phyloP scores from a whole-genome alignment of 805 yeast species.

The Suhomyces prunicola region DNA sequence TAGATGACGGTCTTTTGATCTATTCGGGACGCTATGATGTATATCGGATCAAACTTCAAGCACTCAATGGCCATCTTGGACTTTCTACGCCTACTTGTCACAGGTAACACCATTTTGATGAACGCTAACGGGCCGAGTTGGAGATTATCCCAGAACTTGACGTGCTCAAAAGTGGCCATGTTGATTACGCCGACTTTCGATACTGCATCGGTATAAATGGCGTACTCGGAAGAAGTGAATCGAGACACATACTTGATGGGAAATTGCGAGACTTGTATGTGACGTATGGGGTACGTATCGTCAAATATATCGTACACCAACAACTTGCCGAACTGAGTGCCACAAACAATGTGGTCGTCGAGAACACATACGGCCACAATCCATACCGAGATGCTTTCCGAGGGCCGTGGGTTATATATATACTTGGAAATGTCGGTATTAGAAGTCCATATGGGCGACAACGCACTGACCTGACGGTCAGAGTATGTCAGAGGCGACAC shows the following conservation, averaged over 20 bases:
- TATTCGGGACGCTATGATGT: conserved; percentile 19
- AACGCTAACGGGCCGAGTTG: conserved; percentile 20
- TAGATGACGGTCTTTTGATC: conserved; percentile 21
- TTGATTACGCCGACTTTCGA: conserved; percentile 29
- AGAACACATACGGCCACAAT: conserved; percentile 19
- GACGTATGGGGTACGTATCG: conserved; percentile 13
- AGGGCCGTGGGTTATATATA: conserved; percentile 9
- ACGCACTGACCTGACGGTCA: conserved; percentile 9
- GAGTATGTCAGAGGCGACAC: neutral
- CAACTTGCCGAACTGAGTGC: conserved; percentile 31
- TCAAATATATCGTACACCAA: conserved; percentile 16
- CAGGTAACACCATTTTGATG: conserved; percentile 13
- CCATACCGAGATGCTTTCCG: conserved; percentile 18
- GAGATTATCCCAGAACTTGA: conserved; percentile 18
- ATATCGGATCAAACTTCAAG: conserved; percentile 22
- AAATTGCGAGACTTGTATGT: conserved; percentile 19
- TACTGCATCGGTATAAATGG: conserved; percentile 27
- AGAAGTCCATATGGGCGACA: conserved; percentile 15
- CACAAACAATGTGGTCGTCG: conserved; percentile 18
- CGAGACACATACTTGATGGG: conserved; percentile 18
- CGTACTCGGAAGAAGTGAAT: conserved; percentile 15
- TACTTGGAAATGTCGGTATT: conserved; percentile 6
- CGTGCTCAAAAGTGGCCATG: conserved; percentile 11
- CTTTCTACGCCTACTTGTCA: conserved; percentile 3
- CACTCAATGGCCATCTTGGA: neutral